These are phyloP conservation scores for Diddensiella caesifluorescens DNA, from an alignment of 805 yeast species.

Conservation along the genomic window DNA sequence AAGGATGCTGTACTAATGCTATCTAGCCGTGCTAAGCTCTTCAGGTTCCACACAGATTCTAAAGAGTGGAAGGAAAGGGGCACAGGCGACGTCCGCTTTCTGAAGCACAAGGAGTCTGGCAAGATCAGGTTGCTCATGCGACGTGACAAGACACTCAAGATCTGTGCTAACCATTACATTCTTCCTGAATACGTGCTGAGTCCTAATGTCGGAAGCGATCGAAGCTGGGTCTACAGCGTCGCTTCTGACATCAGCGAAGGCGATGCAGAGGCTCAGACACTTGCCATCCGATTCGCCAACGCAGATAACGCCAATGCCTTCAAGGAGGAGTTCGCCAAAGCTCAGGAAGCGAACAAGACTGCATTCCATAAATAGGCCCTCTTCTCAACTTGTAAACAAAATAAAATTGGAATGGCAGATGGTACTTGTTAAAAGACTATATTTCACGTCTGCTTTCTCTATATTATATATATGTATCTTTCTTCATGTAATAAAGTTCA, in stretches of 20 bases:
- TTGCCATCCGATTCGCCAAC: slow-evolving; percentile 83
- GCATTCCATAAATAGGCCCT: slow-evolving; percentile 17
- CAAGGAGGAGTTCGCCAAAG: slow-evolving; percentile 85
- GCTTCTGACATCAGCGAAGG: slow-evolving; percentile 96
- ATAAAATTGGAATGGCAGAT: too few relatives aligned
- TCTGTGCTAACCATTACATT: slow-evolving; percentile 92
- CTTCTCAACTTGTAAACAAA: too few relatives aligned
- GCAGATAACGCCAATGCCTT: slow-evolving; percentile 78
- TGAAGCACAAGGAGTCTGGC: slow-evolving; percentile 75
- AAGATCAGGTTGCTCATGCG: slow-evolving; percentile 95
- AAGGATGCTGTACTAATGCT: too few relatives aligned
- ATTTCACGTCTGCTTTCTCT: too few relatives aligned
- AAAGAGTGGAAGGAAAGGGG: slow-evolving; percentile 99
- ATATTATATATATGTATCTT: too few relatives aligned
- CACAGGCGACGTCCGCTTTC: slow-evolving; percentile 94
- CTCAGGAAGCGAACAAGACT: slow-evolving; percentile 63
- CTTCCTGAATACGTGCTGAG: slow-evolving; percentile 70
- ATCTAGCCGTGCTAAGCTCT: slow-evolving; percentile 73
- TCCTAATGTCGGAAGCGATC: slow-evolving; percentile 94
- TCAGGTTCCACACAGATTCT: slow-evolving; percentile 76
- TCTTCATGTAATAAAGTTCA: too few relatives aligned
- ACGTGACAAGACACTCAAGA: slow-evolving; percentile 96
- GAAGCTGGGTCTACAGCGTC: slow-evolving; percentile 96
- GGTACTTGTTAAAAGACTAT: too few relatives aligned
- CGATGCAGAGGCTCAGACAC: slow-evolving; percentile 89